phyloP scores from a whole-genome alignment of 2,329 filamentous ascomycete species.

The Thielaviopsis punctulata region DNA sequence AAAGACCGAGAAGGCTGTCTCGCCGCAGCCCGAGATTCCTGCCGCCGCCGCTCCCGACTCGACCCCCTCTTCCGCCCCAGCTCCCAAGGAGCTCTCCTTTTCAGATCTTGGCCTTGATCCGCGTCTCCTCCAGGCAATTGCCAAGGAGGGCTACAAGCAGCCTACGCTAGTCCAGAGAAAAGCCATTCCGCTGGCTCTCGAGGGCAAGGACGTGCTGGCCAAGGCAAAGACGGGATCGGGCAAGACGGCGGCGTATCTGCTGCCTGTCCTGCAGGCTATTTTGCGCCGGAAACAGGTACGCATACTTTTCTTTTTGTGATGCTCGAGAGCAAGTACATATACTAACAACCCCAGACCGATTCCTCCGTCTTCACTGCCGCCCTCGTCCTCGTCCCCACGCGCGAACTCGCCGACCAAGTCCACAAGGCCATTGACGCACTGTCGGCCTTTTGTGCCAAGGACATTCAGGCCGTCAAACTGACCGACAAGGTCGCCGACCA shows the following conservation, averaged over 20 bases:
- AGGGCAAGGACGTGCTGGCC: conserved; percentile 77
- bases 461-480: conserved; percentile 67
- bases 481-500: conserved; percentile 80
- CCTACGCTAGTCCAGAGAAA: conserved; percentile 81
- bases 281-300: conserved; percentile 57
- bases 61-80: background rate
- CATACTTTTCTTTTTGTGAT: conserved; percentile 1
- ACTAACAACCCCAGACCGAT: conserved; percentile 21
- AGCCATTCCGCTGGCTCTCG: conserved; percentile 73
- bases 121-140: conserved; percentile 70
- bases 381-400: conserved; percentile 85
- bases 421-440: conserved; percentile 61
- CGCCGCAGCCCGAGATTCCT: conserved; percentile 11
- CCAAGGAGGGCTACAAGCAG: conserved; percentile 64
- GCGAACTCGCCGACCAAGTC: conserved; percentile 87
- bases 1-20: conserved; percentile 17
- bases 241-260: conserved; percentile 89
- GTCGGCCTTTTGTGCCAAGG: conserved; percentile 67
- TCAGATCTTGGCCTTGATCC: conserved; percentile 65
- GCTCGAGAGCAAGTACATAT: too few relatives aligned
- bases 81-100: conserved; percentile 34
- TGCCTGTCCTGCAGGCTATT: conserved; percentile 75
- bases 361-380: conserved; percentile 42
- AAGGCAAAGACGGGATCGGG: conserved; percentile 91
- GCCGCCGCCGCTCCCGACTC: background rate